Evolutionary conservation across 2,329 filamentous ascomycete genomes (phyloP).

Genomic region (Alternaria gansuensis): DNA sequence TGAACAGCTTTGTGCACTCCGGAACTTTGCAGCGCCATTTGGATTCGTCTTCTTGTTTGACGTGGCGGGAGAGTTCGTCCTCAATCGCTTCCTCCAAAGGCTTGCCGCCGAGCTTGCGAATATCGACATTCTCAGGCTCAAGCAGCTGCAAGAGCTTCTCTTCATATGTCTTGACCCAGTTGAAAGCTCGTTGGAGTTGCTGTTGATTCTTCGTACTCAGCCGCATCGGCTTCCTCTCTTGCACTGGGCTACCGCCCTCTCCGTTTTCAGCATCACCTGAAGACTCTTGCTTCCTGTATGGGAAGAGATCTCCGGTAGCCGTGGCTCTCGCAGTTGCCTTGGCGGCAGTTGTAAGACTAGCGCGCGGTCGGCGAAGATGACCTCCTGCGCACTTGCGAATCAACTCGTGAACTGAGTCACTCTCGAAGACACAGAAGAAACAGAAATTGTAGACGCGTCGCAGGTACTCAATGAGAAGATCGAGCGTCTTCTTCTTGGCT

Average conservation of each 20-base stretch:
- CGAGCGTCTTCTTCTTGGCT: conserved; percentile 94
- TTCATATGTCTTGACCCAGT: conserved; percentile 99
- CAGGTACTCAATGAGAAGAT: conserved; percentile 94
- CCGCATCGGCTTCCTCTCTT: conserved; percentile 74
- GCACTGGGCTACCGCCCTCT: conserved; percentile 68
- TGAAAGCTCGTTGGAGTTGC: conserved; percentile 92
- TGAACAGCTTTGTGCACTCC: conserved; percentile 96
- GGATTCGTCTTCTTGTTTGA: conserved; percentile 97
- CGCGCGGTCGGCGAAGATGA: conserved; percentile 90
- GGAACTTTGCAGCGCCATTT: conserved; percentile 97
- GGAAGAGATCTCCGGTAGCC: conserved; percentile 82
- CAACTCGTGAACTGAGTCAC: conserved; percentile 94
- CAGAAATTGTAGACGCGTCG: conserved; percentile 98
- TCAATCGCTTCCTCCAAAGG: conserved; percentile 84
- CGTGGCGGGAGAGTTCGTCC: conserved; percentile 84
- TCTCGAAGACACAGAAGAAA: conserved; percentile 99
- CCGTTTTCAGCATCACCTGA: conserved; percentile 72
- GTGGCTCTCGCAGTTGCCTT: conserved; percentile 88
- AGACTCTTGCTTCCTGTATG: conserved; percentile 76
- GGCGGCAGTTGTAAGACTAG: conserved; percentile 81
- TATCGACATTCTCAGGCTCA: conserved; percentile 85
- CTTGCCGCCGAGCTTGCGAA: conserved; percentile 90
- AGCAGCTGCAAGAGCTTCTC: conserved; percentile 94
- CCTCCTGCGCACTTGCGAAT: conserved; percentile 95
- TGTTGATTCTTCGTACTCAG: conserved; percentile 81